Evolutionary conservation across 176 grass and related monocot species (phyloP).

Genomic region (Musa acuminata): DNA sequence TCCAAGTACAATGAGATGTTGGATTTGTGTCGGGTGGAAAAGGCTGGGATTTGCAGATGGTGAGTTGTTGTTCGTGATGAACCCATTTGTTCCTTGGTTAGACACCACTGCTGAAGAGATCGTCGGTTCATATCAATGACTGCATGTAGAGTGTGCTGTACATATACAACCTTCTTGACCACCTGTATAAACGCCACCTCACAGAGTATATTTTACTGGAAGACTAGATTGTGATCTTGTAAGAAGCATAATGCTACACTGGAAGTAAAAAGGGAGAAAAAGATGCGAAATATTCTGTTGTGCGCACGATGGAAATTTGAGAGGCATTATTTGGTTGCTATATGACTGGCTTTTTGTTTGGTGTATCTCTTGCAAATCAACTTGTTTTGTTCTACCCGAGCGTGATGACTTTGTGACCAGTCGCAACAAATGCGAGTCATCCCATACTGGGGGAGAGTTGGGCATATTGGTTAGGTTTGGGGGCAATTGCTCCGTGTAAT

Average conservation of each 20-base stretch:
- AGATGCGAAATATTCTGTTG: too few relatives aligned
- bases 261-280: too few relatives aligned
- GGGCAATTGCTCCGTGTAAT: too few relatives aligned
- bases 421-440: too few relatives aligned
- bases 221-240: background rate
- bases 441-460: background rate
- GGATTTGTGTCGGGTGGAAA: conserved; percentile 58
- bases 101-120: background rate
- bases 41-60: conserved; percentile 59
- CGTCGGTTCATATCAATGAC: background rate
- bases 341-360: background rate
- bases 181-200: background rate
- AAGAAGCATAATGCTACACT: background rate
- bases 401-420: too few relatives aligned
- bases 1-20: conserved; percentile 83
- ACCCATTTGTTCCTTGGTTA: background rate
- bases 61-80: conserved; percentile 10
- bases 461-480: too few relatives aligned
- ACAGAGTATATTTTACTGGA: too few relatives aligned
- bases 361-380: too few relatives aligned
- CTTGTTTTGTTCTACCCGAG: too few relatives aligned
- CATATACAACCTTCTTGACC: background rate
- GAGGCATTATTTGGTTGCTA: background rate
- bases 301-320: conserved; percentile 4
- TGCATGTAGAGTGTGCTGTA: background rate